Percentiles rank a stretch among this genome's conserved stretches.
Conservation (phyloP, 306 rosid species). For the Delonix regia region DNA sequence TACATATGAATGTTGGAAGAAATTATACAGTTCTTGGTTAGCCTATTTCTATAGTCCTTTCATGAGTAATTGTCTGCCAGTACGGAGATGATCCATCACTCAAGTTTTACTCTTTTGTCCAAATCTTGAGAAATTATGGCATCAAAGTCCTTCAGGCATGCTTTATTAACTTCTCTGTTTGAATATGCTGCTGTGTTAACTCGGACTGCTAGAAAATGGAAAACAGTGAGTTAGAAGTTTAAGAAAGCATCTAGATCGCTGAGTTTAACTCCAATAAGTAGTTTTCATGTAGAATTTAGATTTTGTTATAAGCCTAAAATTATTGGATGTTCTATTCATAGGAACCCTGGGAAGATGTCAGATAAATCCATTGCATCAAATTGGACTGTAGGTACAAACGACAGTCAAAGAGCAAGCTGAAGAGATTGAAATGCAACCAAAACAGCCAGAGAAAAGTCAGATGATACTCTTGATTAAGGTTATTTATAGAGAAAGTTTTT, state of each 20-base stretch:
- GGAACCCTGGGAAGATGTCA: background rate
- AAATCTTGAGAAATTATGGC: background rate
- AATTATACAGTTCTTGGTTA: constrained; percentile 34
- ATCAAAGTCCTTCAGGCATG: constrained; percentile 21
- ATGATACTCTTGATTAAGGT: background rate
- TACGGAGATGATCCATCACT: constrained; percentile 9
- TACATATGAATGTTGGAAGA: constrained; percentile 48
- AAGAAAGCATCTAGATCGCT: constrained; percentile 19
- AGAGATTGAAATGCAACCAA: background rate
- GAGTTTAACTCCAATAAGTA: background rate
- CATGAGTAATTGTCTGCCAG: constrained; percentile 4
- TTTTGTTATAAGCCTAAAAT: background rate
- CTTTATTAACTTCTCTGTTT: background rate
- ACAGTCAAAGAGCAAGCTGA: background rate
- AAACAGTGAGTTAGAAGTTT: background rate
- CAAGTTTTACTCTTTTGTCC: background rate
- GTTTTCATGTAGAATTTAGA: constrained; percentile 1
- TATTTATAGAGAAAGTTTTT: background rate
- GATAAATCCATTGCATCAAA: background rate
- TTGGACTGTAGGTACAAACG: background rate
- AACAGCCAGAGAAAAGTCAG: background rate
- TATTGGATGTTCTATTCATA: constrained; percentile 5
- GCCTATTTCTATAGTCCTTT: constrained; percentile 14
- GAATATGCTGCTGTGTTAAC: constrained; percentile 14
- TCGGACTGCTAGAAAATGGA: background rate